phyloP scores from a whole-genome alignment of 78 protist genomes.

The Tieghemostelium lacteum region DNA sequence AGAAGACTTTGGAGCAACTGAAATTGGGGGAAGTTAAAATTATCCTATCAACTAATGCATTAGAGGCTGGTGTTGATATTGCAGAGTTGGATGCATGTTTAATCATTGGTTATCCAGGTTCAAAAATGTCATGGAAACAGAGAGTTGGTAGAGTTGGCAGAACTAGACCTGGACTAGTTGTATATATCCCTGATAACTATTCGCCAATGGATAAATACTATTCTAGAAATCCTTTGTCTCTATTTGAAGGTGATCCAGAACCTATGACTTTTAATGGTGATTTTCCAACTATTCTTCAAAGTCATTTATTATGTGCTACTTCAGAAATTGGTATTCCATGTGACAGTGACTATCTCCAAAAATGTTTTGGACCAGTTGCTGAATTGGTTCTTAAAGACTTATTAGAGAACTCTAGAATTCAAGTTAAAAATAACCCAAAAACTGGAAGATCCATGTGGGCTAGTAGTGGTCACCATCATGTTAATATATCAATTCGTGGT shows the following conservation, averaged over 20 bases:
- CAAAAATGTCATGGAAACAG: conserved; percentile 71
- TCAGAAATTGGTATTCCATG: conserved; percentile 46
- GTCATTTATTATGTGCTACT: conserved; percentile 45
- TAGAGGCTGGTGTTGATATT: conserved; percentile 85
- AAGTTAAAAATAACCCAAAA: not conserved
- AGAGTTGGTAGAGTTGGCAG: conserved; percentile 67
- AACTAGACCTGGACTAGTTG: conserved; percentile 42
- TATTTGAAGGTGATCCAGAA: conserved; percentile 42
- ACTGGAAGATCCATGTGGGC: not conserved
- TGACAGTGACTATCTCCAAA: not conserved
- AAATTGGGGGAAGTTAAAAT: conserved; percentile 49
- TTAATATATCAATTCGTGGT: conserved; percentile 29
- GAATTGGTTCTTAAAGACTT: not conserved
- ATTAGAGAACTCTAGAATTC: not conserved
- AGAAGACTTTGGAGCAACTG: conserved; percentile 49
- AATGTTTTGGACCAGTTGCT: conserved; percentile 10
- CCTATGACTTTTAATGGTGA: conserved; percentile 62
- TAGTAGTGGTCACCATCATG: conserved; percentile 11
- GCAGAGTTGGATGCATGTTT: conserved; percentile 82
- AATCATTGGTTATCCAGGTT: conserved; percentile 76
- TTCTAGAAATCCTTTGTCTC: conserved; percentile 7
- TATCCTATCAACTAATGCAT: conserved; percentile 74
- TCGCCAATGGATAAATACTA: conserved; percentile 48
- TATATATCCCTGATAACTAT: conserved; percentile 23
- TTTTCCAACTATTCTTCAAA: conserved; percentile 40